Base-by-base conservation (phyloP, 2,329 filamentous ascomycete species). In the Meredithiella fracta region DNA sequence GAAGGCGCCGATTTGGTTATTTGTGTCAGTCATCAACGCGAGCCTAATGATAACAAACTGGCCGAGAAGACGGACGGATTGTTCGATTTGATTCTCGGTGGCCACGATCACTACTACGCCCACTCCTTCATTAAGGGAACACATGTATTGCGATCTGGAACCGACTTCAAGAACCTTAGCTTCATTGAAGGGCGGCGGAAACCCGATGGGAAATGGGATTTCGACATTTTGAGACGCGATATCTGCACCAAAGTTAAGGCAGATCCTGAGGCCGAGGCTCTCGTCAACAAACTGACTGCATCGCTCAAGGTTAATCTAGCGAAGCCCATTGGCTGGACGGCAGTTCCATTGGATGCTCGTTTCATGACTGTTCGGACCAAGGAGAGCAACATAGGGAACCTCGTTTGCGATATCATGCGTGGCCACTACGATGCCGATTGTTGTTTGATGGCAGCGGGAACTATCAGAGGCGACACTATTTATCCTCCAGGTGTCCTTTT, bases 91-190 rank as follows among this genome's bases (percentile, higher is more conserved):
- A 85, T 96, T 47, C 75, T 95, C 0, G 88, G 89, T 51, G 89
- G 89, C 0, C 89, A 95, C 64, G 90, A 95, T 63, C 90, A 96
- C 65, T 92, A 84, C 68, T 95, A 95, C 65, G 76, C 76, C 15
- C 87, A 95, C 68, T 78, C 75, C 55, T 64, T 89, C 56, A 76
- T 92, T 66, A 89, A 90, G 59, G 83, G 83, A 7, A 86, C 80
- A 0, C 89, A 95, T 63, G 79, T 94, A 2, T 72, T 96, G n/a
- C 79, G 90, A 1, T 94, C 86, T 0, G 89, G 90, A 0, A 87
- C 83, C 17, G 90, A 96, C 66, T 96, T 95, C 70, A 94, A 92
- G 69, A 86, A 96, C 65, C 72, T 95, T 34, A 92, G 86, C 65
- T 94, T 94, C 64, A 77, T 96, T 54, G 86, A 94, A 66, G 85